Base-by-base conservation (phyloP, 768 basidiomycete species). In the Stropharia rugosoannulata region DNA sequence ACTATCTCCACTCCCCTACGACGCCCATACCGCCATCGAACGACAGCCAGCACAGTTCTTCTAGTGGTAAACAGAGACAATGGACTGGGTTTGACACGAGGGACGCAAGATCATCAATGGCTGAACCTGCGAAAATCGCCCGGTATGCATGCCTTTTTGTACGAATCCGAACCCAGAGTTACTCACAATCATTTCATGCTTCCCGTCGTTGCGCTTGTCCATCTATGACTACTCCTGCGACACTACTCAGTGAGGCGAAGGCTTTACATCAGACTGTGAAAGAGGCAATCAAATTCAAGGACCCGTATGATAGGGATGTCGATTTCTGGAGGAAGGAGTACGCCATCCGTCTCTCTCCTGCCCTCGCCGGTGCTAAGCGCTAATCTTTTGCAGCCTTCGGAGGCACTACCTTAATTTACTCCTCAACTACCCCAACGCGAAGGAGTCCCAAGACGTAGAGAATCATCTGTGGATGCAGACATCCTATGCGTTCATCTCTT, bases 391-490 rank as follows among this genome's bases (percentile, higher is more conserved):
- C 61, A 93, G 90, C 66, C 77, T 93, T 54, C 83, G 90, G 49
- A 81, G 84, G 51, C 82, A 81, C 41, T 86, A 90, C 68, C 75
- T 93, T 48, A 81, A 77, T 44, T 75, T 92, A 37, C 78, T 93
- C 16, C 80, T 92, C 59, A 68, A 83, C 18, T 76, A 89, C 64
- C 87, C 90, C 1, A 83, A 80, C 63, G 79, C 87, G 41, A 81
- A 78, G 47, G 89, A 92, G 69, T 85, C 87, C 46, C 85, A 86
- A 66, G 89, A 92, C 73, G 84, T 83, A 40, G 90, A 94, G 66
- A 89, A 81, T 29, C 86, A 89, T 60, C 80, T 96, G 8, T 96
- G 94, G 93, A 91, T 94, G 84, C 89, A 93, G 66, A 95, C 94
- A 0, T 90, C 91, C 37, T 90, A 96, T 71, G 79, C 83, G 38